Conservation (phyloP, 164 flowering plant genomes). For the Cinnamomum chago region DNA sequence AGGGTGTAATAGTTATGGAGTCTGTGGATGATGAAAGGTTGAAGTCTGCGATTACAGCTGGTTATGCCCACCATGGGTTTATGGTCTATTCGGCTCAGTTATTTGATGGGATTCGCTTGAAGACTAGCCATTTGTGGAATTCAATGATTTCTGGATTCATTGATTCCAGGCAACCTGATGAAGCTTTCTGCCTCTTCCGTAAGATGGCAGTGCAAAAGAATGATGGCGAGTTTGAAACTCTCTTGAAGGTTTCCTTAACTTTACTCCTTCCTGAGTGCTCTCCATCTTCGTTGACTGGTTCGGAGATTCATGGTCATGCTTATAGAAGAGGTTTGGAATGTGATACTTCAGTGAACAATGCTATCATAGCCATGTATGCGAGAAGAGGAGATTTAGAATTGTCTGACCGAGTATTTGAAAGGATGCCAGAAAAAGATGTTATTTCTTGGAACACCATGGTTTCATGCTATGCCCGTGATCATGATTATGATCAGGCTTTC, state of each 20-base stretch:
- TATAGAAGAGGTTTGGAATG: conserved; percentile 24
- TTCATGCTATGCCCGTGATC: conserved; percentile 10
- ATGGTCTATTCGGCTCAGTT: conserved; percentile 15
- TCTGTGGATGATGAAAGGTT: conserved; percentile 14
- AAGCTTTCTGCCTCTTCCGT: conserved; percentile 21
- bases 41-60: conserved; percentile 14
- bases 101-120: conserved; percentile 11
- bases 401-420: conserved; percentile 16
- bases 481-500: conserved; percentile 21
- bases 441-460: conserved; percentile 32
- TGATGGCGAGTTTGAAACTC: conserved; percentile 5
- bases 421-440: conserved; percentile 19
- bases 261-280: conserved; percentile 24
- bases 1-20: conserved; percentile 10
- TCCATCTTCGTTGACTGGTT: conserved; percentile 16
- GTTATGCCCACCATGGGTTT: conserved; percentile 18
- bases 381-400: conserved; percentile 19
- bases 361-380: conserved; percentile 25
- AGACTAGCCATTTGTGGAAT: conserved; percentile 18
- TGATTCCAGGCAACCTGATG: conserved; percentile 8
- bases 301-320: conserved; percentile 30
- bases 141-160: conserved; percentile 27
- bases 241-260: conserved; percentile 24
- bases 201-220: conserved; percentile 12
- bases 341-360: conserved; percentile 23